phyloP scores from a whole-genome alignment of 129 eudicot species.

The Saposhnikovia divaricata region DNA sequence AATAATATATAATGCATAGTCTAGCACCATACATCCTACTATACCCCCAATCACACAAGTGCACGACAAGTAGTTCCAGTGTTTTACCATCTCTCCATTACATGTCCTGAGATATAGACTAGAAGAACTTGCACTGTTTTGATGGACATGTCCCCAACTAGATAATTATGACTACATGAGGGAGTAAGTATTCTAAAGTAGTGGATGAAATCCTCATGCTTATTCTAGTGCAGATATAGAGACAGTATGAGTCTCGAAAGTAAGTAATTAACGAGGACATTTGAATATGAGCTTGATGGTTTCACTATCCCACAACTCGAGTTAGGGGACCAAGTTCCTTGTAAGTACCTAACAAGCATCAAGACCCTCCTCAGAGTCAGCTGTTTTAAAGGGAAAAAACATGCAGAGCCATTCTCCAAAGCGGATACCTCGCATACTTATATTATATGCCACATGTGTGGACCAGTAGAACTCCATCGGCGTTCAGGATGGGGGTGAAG shows the following conservation, averaged over 20 bases:
- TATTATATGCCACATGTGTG: not conserved
- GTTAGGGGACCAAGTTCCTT: not conserved
- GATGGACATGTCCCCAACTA: not conserved
- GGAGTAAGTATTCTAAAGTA: not conserved
- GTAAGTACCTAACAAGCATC: not conserved
- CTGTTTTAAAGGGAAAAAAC: not conserved
- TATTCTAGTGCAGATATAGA: not conserved
- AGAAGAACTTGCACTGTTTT: not conserved
- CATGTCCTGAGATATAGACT: no score
- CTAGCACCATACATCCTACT: slow-evolving; percentile 1
- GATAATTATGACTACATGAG: not conserved
- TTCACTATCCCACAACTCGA: not conserved
- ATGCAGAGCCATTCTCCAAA: not conserved
- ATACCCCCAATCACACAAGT: not conserved
- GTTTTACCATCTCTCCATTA: not conserved
- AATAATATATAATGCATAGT: not conserved
- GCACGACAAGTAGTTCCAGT: not conserved
- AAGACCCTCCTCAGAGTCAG: not conserved
- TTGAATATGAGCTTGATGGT: not conserved
- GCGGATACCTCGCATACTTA: not conserved
- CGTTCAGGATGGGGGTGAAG: not conserved
- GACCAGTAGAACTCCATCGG: not conserved
- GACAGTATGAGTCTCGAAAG: not conserved
- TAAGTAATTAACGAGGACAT: not conserved
- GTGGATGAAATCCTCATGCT: not conserved